Conservation (phyloP, 2,329 filamentous ascomycete genomes). For the Ophiocordyceps camponoti-floridani region DNA sequence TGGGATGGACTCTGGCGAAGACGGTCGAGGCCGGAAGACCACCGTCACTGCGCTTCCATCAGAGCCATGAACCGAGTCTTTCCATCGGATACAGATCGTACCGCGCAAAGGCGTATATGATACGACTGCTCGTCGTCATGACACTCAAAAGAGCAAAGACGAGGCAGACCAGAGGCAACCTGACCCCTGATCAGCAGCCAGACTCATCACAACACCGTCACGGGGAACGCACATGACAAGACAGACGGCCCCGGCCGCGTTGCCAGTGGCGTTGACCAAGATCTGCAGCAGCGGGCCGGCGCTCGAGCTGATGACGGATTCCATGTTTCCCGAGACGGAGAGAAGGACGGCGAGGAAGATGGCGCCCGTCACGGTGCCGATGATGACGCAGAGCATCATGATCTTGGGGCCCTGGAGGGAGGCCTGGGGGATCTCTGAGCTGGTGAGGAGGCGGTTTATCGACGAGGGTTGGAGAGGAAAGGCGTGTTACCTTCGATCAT, state of each 20-base stretch:
- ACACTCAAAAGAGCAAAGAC: conserved; percentile 45
- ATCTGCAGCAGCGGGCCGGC: conserved; percentile 44
- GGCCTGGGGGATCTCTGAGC: conserved; percentile 12
- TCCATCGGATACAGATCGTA: neutral
- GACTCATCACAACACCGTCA: neutral
- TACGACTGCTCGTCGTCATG: conserved; percentile 47
- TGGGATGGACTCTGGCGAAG: conserved; percentile 43
- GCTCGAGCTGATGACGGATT: conserved; percentile 32
- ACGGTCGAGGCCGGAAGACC: conserved; percentile 43
- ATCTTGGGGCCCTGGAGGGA: conserved; percentile 13
- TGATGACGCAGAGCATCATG: conserved; percentile 38
- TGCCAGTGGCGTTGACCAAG: conserved; percentile 42
- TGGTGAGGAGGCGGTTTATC: neutral
- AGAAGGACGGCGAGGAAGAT: conserved; percentile 45
- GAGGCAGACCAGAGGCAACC: conserved; percentile 40
- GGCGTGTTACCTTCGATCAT: conserved; percentile 12
- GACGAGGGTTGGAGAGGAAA: neutral
- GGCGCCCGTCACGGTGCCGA: conserved; percentile 44
- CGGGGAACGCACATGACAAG: conserved; percentile 37
- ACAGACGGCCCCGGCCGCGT: conserved; percentile 41
- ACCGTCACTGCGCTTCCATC: conserved; percentile 25
- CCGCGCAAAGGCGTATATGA: conserved; percentile 46
- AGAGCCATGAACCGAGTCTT: neutral
- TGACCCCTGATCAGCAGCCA: neutral
- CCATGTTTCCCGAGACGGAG: conserved; percentile 42